These are phyloP conservation scores for Canariomyces notabilis DNA, from an alignment of 2,329 filamentous ascomycete genomes.

Conservation along the genomic window DNA sequence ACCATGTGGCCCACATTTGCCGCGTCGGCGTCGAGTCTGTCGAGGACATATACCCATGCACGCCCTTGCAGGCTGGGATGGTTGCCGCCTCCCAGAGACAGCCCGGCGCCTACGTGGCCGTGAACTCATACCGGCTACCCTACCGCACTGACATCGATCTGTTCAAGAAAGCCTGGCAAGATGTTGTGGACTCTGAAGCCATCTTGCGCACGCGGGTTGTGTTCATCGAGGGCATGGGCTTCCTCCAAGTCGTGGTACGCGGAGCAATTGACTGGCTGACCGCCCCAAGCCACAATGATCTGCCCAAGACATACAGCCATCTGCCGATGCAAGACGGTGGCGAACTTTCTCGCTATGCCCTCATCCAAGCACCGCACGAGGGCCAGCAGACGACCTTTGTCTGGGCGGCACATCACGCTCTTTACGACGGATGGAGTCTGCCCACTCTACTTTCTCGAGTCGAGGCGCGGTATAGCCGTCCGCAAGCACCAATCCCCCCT, in stretches of 20 bases:
- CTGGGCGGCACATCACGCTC: slow-evolving; percentile 23
- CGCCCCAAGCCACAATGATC: neutral
- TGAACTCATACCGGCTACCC: slow-evolving; percentile 40
- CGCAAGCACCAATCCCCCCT: neutral
- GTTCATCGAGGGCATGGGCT: slow-evolving; percentile 8
- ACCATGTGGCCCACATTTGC: slow-evolving; percentile 28
- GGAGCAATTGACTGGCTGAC: slow-evolving; percentile 14
- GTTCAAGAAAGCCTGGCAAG: slow-evolving; percentile 16
- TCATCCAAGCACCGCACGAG: slow-evolving; percentile 8
- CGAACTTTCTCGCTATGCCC: slow-evolving; percentile 15
- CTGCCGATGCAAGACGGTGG: slow-evolving; percentile 22
- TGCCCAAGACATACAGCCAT: slow-evolving; percentile 9
- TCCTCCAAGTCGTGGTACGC: slow-evolving; percentile 21
- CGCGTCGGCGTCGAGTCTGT: slow-evolving; percentile 30
- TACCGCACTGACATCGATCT: slow-evolving; percentile 4
- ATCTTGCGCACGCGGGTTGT: slow-evolving; percentile 18
- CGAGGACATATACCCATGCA: slow-evolving; percentile 37
- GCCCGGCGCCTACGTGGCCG: slow-evolving; percentile 48
- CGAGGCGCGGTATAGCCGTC: slow-evolving; percentile 16
- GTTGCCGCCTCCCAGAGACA: slow-evolving; percentile 48
- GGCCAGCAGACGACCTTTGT: slow-evolving; percentile 14
- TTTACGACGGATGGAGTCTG: slow-evolving; percentile 26
- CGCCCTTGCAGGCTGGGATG: slow-evolving; percentile 33
- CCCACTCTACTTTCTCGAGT: slow-evolving; percentile 20
- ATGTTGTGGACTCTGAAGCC: neutral